Evolutionary conservation across 768 basidiomycete species (phyloP), one percentile per base, ranked within the genome.

Genomic region (Pulveroboletus sp.): DNA sequence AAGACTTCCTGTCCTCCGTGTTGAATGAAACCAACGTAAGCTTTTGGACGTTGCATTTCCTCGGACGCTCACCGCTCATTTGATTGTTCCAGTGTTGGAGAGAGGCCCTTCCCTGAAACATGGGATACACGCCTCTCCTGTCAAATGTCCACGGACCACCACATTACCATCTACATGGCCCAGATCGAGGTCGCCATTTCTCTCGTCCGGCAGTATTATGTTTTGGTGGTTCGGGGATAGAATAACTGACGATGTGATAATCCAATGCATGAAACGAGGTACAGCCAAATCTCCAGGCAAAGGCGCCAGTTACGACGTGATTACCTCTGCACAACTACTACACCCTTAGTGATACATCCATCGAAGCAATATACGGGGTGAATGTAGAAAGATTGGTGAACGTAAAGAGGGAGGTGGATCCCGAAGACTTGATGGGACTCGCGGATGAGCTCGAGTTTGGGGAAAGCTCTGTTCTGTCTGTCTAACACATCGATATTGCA

Each of bases 401-500:
- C 10, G 61, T 84, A 14, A 80, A 77, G 58, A 57, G 52, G 49
- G 47, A 42, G 18, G 70, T 79, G 46, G 85, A 87, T 62, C 84
- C 83, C 0, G 44, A 66, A 8, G 73, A 79, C 57, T 72, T 85
- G 36, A 86, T 87, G 83, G 76, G 73, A 14, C 74, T 84, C 15
- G 73, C 83, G n/a, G 83, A 83, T 6, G 85, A 83, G 7, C 85
- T 76, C 63, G 85, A 82, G 65, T 66, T 80, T 39, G 74, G 54
- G 69, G 21, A 17, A 32, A 2, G 32, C 37, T 42, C 27, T 39
- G 47, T 57, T 49, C n/a, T 59, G 26, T 46, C 7, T 38, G 32
- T n/a, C n/a, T n/a, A n/a, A n/a, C n/a, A n/a, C n/a, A n/a, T n/a
- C n/a, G n/a, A n/a, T n/a, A n/a, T n/a, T n/a, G n/a, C 32, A 14